These are phyloP conservation scores for Carex kokanica DNA, from an alignment of 176 grass and related monocot genomes.

Conservation along the genomic window DNA sequence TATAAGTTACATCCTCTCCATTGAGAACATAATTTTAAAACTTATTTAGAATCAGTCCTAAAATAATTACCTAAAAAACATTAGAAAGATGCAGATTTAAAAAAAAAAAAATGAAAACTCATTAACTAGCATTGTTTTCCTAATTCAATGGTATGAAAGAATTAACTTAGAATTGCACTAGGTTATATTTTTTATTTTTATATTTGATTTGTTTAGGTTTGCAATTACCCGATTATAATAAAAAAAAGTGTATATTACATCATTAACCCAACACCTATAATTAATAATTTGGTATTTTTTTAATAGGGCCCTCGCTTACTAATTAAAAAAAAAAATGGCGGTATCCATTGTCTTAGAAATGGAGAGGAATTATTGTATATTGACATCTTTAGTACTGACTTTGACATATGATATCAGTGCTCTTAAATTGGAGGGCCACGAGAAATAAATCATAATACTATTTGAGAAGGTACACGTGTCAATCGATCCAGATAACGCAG, in stretches of 20 bases:
- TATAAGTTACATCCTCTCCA: background rate
- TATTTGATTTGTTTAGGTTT: background rate
- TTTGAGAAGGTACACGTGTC: background rate
- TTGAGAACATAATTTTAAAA: background rate
- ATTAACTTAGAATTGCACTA: background rate
- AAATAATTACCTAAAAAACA: too few relatives aligned
- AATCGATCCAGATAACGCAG: background rate
- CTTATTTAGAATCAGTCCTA: background rate
- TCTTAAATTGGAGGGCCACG: background rate
- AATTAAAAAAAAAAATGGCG: too few relatives aligned
- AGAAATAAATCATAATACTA: background rate
- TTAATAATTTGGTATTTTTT: too few relatives aligned
- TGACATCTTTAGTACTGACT: background rate
- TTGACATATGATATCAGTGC: background rate
- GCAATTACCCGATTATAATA: background rate
- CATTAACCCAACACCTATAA: background rate
- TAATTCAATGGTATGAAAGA: background rate
- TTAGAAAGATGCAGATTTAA: too few relatives aligned
- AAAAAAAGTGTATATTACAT: background rate
- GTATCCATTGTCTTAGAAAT: background rate
- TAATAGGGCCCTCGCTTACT: too few relatives aligned
- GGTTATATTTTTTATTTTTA: background rate
- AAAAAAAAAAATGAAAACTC: too few relatives aligned
- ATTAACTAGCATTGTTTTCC: too few relatives aligned
- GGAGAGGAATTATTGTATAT: background rate